Conservation (phyloP, 148 eudicot species). For the Oxyria digyna region DNA sequence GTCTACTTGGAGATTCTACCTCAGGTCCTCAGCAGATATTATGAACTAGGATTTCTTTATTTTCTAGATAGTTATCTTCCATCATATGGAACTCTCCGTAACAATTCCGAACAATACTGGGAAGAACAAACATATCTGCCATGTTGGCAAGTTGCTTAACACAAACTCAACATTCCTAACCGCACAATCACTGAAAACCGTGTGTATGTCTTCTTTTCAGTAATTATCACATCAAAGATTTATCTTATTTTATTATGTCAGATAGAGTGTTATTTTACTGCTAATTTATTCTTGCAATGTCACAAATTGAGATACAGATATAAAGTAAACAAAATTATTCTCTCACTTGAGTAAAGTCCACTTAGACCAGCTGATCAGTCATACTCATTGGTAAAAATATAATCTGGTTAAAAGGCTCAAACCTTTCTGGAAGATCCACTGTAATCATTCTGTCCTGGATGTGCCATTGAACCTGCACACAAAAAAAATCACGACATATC, state of each 20-base stretch:
- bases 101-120: background rate
- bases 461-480: conserved; percentile 30
- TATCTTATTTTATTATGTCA: background rate
- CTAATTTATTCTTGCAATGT: background rate
- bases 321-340: background rate
- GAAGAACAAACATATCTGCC: background rate
- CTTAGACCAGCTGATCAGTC: background rate
- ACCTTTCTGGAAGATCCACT: conserved; percentile 66
- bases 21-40: too few relatives aligned
- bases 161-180: background rate
- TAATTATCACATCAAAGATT: background rate
- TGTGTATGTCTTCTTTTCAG: background rate
- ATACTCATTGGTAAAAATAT: background rate
- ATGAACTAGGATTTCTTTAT: background rate
- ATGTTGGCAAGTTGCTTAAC: background rate
- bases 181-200: background rate
- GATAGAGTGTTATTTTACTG: background rate
- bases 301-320: background rate
- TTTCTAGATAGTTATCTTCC: background rate
- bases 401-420: background rate
- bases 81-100: background rate
- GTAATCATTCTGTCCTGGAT: conserved; percentile 18
- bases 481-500: background rate
- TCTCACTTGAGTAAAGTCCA: background rate
- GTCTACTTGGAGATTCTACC: background rate